These are phyloP conservation scores for Pseudognaphalium luteoalbum DNA, from an alignment of 129 eudicot species.

Conservation along the genomic window DNA sequence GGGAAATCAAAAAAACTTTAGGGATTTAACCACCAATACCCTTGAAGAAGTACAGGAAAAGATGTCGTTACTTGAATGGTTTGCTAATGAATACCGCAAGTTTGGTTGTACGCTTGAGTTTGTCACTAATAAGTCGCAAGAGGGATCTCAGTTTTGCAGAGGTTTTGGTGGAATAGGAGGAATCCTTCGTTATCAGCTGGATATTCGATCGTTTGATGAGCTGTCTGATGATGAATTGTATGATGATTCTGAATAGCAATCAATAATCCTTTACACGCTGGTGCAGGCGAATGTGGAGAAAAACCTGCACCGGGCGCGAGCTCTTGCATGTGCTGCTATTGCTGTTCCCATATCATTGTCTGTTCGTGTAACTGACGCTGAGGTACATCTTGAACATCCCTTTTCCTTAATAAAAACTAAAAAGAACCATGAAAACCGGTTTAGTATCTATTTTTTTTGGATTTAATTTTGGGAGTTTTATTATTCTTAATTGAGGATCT, in stretches of 20 bases:
- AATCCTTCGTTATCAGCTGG: constrained; percentile 40
- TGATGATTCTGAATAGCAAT: constrained; percentile 43
- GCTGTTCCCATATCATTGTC: constrained; percentile 18
- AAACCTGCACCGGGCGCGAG: constrained; percentile 31
- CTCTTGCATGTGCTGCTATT: constrained; percentile 18
- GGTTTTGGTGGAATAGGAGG: constrained; percentile 51
- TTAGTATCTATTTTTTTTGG: neutral
- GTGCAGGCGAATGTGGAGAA: constrained; percentile 26
- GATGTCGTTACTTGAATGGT: constrained; percentile 40
- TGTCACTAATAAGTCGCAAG: constrained; percentile 45
- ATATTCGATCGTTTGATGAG: constrained; percentile 42
- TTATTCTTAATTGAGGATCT: neutral
- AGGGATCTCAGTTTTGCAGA: constrained; percentile 45
- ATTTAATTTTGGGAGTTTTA: neutral
- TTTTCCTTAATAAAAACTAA: neutral
- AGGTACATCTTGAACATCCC: constrained; percentile 17
- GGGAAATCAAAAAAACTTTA: constrained; percentile 33
- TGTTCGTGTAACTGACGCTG: constrained; percentile 3
- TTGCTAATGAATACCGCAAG: constrained; percentile 42
- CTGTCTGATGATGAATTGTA: constrained; percentile 38
- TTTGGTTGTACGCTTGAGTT: constrained; percentile 42
- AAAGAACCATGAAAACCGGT: neutral
- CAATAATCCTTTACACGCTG: constrained; percentile 26
- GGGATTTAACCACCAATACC: constrained; percentile 33
- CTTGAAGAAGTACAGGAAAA: constrained; percentile 46